Percentiles rank a stretch among this genome's conserved stretches.
phyloP scores from a whole-genome alignment of 75 land plant species.

The Picea sitchensis region DNA sequence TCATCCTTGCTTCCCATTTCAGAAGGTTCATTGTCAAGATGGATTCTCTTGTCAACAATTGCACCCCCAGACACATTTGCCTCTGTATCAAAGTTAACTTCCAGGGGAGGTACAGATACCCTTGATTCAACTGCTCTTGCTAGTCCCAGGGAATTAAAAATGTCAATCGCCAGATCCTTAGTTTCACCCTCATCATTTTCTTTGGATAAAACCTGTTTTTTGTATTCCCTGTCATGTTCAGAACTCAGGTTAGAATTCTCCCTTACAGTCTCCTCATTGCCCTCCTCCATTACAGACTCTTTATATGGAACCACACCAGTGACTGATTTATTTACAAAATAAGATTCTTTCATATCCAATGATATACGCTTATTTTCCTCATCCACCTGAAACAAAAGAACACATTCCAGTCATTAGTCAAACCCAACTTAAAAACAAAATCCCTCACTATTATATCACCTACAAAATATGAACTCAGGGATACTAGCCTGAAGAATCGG shows the following conservation, averaged over 20 bases:
- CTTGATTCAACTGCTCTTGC: slow-evolving; percentile 22
- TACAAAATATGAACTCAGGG: too few species aligned
- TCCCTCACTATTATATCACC: too few species aligned
- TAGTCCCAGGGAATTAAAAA: slow-evolving; percentile 11
- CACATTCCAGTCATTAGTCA: too few species aligned
- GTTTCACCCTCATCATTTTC: slow-evolving; percentile 18
- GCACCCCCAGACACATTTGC: slow-evolving; percentile 10
- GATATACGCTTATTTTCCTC: too few species aligned
- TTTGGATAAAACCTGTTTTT: neutral
- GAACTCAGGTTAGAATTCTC: slow-evolving; percentile 2
- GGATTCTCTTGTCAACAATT: slow-evolving; percentile 10
- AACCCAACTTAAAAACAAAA: too few species aligned
- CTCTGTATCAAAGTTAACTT: slow-evolving; percentile 63
- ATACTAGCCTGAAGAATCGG: too few species aligned
- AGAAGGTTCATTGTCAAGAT: slow-evolving; percentile 5
- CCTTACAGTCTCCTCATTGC: slow-evolving; percentile 7
- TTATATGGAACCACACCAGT: too few species aligned
- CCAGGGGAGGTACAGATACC: slow-evolving; percentile 65
- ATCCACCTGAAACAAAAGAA: too few species aligned
- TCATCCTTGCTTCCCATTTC: neutral
- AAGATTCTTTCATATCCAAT: too few species aligned
- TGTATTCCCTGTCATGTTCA: neutral
- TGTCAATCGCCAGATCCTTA: neutral
- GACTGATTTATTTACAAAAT: too few species aligned
- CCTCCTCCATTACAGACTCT: neutral